These are phyloP conservation scores for Clonostachys sp. DNA, from an alignment of 2,329 filamentous ascomycete genomes.

Conservation along the genomic window DNA sequence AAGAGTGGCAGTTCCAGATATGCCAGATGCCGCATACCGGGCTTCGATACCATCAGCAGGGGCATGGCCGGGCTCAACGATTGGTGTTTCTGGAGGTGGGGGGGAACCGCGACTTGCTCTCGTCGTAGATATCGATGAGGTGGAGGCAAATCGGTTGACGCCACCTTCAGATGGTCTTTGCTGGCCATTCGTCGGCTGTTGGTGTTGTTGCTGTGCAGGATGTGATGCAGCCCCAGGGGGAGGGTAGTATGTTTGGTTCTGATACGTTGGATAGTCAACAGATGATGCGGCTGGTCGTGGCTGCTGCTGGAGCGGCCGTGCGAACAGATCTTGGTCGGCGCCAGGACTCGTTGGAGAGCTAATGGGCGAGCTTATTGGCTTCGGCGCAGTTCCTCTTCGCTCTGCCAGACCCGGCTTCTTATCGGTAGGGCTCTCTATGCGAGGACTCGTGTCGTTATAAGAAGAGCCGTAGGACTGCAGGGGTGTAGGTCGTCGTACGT, in stretches of 20 bases:
- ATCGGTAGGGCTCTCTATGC: slow-evolving; percentile 52
- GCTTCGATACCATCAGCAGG: slow-evolving; percentile 82
- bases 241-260: slow-evolving; percentile 56
- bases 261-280: slow-evolving; percentile 42
- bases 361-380: slow-evolving; percentile 78
- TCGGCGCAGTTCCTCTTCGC: slow-evolving; percentile 74
- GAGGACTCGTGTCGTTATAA: slow-evolving; percentile 46
- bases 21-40: slow-evolving; percentile 85
- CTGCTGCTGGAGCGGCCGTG: slow-evolving; percentile 50
- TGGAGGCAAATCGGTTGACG: slow-evolving; percentile 67
- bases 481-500: slow-evolving; percentile 38
- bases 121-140: slow-evolving; percentile 89
- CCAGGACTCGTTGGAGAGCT: slow-evolving; percentile 78
- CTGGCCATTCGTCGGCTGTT: slow-evolving; percentile 14
- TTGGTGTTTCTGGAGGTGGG: slow-evolving; percentile 88
- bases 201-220: slow-evolving; percentile 10
- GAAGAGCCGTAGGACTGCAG: slow-evolving; percentile 39
- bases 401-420: slow-evolving; percentile 69
- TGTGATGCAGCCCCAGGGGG: slow-evolving; percentile 37
- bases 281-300: slow-evolving; percentile 31
- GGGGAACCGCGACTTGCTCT: slow-evolving; percentile 88
- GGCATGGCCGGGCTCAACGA: slow-evolving; percentile 66
- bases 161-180: background rate
- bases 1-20: slow-evolving; percentile 79
- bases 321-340: slow-evolving; percentile 74